Percentiles rank a stretch among this genome's conserved stretches.
These are phyloP conservation scores for Jatropha curcas DNA, from an alignment of 345 rosid genomes.

Conservation along the genomic window DNA sequence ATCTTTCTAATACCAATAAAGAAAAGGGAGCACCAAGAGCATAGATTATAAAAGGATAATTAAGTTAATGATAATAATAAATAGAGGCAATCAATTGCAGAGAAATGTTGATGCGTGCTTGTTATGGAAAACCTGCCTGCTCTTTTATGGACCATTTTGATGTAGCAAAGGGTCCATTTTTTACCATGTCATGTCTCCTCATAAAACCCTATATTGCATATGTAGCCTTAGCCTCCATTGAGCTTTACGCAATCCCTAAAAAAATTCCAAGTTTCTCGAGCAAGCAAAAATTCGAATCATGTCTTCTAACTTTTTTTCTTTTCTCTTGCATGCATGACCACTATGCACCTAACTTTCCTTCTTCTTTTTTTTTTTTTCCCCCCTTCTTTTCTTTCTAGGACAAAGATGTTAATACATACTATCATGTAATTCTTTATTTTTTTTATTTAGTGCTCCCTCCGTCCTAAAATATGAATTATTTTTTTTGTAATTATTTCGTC, in stretches of 20 bases:
- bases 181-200: conserved; percentile 25
- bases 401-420: no score
- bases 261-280: conserved; percentile 41
- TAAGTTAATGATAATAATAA: no score
- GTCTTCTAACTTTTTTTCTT: conserved; percentile 14
- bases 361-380: background rate
- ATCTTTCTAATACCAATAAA: no score
- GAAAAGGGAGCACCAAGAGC: background rate
- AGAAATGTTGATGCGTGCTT: conserved; percentile 20
- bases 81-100: background rate
- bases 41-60: background rate
- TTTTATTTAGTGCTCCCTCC: no score
- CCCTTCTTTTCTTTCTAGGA: no score
- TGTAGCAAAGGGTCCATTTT: conserved; percentile 28
- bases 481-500: no score
- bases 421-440: no score
- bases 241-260: conserved; percentile 48
- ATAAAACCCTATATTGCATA: background rate
- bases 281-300: conserved; percentile 48
- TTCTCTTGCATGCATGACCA: conserved; percentile 18
- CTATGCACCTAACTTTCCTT: background rate
- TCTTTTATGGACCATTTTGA: conserved; percentile 28
- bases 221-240: conserved; percentile 17
- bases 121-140: conserved; percentile 19
- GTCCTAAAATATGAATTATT: no score